These are phyloP conservation scores for Amylostereum areolatum DNA, from an alignment of 1,284 basidiomycete genomes.

Conservation along the genomic window DNA sequence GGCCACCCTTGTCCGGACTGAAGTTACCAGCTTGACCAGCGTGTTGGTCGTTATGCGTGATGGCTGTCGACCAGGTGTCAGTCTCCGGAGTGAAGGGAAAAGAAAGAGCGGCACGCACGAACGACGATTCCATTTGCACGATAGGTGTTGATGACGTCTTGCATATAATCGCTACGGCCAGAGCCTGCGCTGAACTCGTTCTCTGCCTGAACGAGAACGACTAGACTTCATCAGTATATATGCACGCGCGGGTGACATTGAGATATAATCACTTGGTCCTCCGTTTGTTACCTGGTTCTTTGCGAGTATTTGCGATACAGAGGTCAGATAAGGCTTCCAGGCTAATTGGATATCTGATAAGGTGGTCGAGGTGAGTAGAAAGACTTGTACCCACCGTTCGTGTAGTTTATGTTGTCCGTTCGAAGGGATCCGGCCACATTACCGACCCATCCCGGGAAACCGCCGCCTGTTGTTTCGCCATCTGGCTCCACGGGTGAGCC, in stretches of 20 bases:
- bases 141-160: slow-evolving; percentile 41
- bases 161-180: slow-evolving; percentile 39
- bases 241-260: background rate
- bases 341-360: slow-evolving; percentile 22
- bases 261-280: slow-evolving; percentile 34
- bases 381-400: slow-evolving; percentile 24
- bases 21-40: slow-evolving; percentile 35
- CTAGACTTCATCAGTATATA: background rate
- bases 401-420: slow-evolving; percentile 42
- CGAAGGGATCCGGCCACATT: slow-evolving; percentile 41
- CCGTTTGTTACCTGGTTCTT: slow-evolving; percentile 47
- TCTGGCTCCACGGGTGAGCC: slow-evolving; percentile 23
- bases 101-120: slow-evolving; percentile 25
- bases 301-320: slow-evolving; percentile 42
- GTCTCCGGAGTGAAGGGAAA: background rate
- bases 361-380: background rate
- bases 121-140: slow-evolving; percentile 40
- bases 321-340: slow-evolving; percentile 49
- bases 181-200: slow-evolving; percentile 47
- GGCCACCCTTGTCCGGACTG: slow-evolving; percentile 37
- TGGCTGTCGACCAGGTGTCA: slow-evolving; percentile 25
- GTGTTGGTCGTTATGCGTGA: slow-evolving; percentile 43
- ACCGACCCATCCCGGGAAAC: slow-evolving; percentile 50
- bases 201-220: slow-evolving; percentile 54
- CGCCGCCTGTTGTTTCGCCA: slow-evolving; percentile 50